Evolutionary conservation across 768 basidiomycete species (phyloP).

Genomic region (Tricholoma flavovirens): DNA sequence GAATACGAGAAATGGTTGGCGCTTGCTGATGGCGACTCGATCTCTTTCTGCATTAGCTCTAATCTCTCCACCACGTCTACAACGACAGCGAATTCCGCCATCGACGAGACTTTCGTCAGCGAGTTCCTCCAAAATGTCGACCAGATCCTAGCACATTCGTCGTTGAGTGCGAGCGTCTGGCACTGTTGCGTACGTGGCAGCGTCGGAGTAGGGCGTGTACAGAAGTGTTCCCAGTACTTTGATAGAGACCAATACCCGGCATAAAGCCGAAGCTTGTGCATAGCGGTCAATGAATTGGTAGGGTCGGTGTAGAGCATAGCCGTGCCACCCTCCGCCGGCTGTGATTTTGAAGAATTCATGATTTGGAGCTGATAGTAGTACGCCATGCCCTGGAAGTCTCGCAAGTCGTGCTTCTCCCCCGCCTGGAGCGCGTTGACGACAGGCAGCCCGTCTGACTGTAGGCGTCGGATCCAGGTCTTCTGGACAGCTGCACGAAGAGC

Average conservation of each 20-base stretch:
- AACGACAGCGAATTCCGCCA: neutral
- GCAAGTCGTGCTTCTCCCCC: neutral
- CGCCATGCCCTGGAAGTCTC: conserved; percentile 1
- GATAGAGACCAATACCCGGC: conserved; percentile 3
- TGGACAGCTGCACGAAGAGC: neutral
- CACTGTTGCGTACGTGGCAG: neutral
- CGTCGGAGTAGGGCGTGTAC: neutral
- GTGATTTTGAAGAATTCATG: neutral
- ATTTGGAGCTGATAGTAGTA: conserved; percentile 3
- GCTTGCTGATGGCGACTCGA: neutral
- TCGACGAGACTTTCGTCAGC: neutral
- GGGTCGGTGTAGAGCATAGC: neutral
- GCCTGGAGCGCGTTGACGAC: neutral
- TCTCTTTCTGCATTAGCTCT: neutral
- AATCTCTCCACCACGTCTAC: neutral
- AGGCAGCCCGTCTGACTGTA: neutral
- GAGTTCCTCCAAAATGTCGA: neutral
- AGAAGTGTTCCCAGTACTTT: neutral
- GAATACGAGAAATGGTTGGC: neutral
- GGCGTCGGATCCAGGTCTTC: neutral
- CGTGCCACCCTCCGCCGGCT: neutral
- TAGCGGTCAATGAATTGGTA: neutral
- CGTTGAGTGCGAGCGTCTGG: neutral
- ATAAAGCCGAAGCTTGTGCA: neutral
- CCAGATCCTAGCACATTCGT: neutral